phyloP scores from a whole-genome alignment of 73 alveolate genomes.

The Uronychia binucleata region DNA sequence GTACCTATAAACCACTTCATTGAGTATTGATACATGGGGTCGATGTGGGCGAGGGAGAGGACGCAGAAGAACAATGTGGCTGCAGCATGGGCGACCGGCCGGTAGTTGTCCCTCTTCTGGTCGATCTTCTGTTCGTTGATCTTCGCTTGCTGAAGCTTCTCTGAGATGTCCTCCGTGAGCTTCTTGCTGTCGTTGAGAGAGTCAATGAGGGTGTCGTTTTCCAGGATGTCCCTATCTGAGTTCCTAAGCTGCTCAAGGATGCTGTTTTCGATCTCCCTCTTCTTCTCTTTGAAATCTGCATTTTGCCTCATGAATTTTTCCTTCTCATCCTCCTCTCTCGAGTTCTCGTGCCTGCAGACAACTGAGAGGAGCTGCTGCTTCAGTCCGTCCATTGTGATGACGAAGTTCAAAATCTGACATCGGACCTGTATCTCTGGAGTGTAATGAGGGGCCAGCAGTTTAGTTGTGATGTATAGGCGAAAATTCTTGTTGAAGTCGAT shows the following conservation, averaged over 20 bases:
- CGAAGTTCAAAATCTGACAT: slow-evolving; percentile 98
- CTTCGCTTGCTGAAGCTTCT: slow-evolving; percentile 90
- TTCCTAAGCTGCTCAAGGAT: slow-evolving; percentile 57
- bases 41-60: slow-evolving; percentile 93
- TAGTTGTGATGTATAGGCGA: slow-evolving; percentile 97
- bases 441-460: slow-evolving; percentile 99
- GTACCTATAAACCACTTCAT: slow-evolving; percentile 89
- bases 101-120: slow-evolving; percentile 90
- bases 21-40: slow-evolving; percentile 99
- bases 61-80: slow-evolving; percentile 97
- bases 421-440: slow-evolving; percentile 99
- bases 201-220: slow-evolving; percentile 86
- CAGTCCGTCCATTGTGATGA: slow-evolving; percentile 99
- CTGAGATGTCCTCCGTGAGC: slow-evolving; percentile 92
- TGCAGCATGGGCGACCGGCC: slow-evolving; percentile 98
- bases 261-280: slow-evolving; percentile 73
- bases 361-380: slow-evolving; percentile 99
- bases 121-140: slow-evolving; percentile 91
- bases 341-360: slow-evolving; percentile 98
- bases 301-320: slow-evolving; percentile 80
- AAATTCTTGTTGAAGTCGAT: slow-evolving; percentile 95
- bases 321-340: slow-evolving; percentile 88
- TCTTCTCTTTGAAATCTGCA: slow-evolving; percentile 75
- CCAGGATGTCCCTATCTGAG: slow-evolving; percentile 81
- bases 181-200: slow-evolving; percentile 88